Evolutionary conservation across 805 yeast genomes (phyloP).

Genomic region (Saccharomycopsis fodiens): DNA sequence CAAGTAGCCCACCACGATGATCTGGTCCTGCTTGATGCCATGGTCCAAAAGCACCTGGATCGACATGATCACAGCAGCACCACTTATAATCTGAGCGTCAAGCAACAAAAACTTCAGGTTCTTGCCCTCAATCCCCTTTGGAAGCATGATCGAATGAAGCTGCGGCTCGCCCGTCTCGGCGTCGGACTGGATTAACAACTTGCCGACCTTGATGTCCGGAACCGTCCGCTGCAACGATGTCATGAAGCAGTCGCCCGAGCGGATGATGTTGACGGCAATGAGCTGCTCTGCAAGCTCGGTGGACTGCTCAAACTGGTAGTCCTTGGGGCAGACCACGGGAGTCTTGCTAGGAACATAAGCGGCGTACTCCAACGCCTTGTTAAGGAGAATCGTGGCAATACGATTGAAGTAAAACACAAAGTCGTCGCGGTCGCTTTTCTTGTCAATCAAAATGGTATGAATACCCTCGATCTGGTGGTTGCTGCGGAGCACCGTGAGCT

Average conservation of each 20-base stretch:
- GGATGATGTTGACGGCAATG: conserved; percentile 69
- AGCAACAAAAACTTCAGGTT: conserved; percentile 51
- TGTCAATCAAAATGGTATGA: conserved; percentile 58
- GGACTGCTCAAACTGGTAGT: conserved; percentile 9
- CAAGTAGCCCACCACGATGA: conserved; percentile 61
- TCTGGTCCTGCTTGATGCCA: conserved; percentile 51
- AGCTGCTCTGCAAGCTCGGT: conserved; percentile 33
- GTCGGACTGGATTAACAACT: conserved; percentile 81
- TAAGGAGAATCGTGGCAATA: conserved; percentile 63
- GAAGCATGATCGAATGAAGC: conserved; percentile 73
- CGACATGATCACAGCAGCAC: conserved; percentile 94
- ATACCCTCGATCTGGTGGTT: conserved; percentile 68
- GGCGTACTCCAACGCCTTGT: conserved; percentile 52
- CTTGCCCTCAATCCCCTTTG: conserved; percentile 29
- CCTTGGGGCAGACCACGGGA: conserved; percentile 6
- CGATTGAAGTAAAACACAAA: conserved; percentile 84
- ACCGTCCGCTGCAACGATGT: conserved; percentile 66
- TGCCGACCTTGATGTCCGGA: conserved; percentile 76
- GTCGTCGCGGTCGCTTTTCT: conserved; percentile 54
- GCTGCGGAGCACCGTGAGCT: conserved; percentile 26
- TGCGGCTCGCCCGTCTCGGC: conserved; percentile 90
- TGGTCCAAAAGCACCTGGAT: conserved; percentile 81
- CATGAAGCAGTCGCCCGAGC: conserved; percentile 93
- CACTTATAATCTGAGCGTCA: conserved; percentile 86
- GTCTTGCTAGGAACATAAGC: conserved; percentile 10